phyloP scores from a whole-genome alignment of 805 yeast species.

The Blastobotrys terrestris region DNA sequence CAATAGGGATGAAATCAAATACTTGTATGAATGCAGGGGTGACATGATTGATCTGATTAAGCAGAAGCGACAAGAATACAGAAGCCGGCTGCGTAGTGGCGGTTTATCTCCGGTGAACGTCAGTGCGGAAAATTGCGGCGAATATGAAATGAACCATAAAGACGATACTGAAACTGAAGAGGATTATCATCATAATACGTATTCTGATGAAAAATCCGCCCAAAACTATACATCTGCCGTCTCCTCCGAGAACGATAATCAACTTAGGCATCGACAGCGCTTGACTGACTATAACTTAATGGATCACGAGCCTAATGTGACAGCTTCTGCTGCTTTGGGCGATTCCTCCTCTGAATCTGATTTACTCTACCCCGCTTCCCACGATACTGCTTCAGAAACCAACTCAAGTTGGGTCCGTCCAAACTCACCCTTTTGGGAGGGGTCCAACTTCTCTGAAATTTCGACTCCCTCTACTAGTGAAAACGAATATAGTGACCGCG shows the following conservation, averaged over 20 bases:
- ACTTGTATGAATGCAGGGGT: constrained; percentile 12
- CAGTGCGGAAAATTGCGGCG: not conserved
- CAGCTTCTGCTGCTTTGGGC: not conserved
- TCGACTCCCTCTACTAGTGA: constrained; percentile 18
- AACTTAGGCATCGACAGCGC: not conserved
- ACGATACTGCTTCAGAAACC: not conserved
- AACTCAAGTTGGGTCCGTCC: constrained; percentile 10
- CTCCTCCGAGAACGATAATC: not conserved
- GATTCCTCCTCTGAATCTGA: not conserved
- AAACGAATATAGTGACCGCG: constrained; percentile 10
- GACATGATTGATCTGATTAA: constrained; percentile 15
- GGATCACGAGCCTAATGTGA: not conserved
- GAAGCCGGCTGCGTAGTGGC: constrained; percentile 1
- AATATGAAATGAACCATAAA: not conserved
- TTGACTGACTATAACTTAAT: not conserved
- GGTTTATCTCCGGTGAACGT: not conserved
- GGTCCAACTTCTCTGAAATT: constrained; percentile 12
- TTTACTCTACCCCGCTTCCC: not conserved
- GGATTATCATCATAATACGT: not conserved
- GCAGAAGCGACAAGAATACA: constrained; percentile 15
- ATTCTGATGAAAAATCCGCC: not conserved
- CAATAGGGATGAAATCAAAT: constrained; percentile 19
- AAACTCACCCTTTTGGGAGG: constrained; percentile 7
- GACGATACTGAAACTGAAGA: not conserved
- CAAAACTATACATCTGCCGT: constrained; percentile 7